These are phyloP conservation scores for Falciphora oryzae DNA, from an alignment of 2,329 filamentous ascomycete species.

Conservation along the genomic window DNA sequence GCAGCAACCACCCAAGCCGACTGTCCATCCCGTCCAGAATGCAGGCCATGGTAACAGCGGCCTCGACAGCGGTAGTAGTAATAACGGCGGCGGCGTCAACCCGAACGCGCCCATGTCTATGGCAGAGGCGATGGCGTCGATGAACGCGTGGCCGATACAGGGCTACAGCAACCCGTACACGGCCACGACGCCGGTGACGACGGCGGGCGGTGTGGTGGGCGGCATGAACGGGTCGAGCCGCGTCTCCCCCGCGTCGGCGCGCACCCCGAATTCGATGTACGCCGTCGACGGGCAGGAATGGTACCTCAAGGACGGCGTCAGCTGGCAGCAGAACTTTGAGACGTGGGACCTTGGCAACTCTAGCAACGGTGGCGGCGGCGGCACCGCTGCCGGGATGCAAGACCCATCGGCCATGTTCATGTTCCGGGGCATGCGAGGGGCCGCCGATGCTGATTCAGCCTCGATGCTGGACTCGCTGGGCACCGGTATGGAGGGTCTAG, in stretches of 20 bases:
- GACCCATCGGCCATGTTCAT: slow-evolving; percentile 20
- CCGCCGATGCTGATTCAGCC: neutral
- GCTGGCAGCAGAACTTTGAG: slow-evolving; percentile 54
- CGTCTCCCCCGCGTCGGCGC: slow-evolving; percentile 13
- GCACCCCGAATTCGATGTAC: slow-evolving; percentile 27
- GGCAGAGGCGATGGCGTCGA: slow-evolving; percentile 6
- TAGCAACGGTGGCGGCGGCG: slow-evolving; percentile 15
- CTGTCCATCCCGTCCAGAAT: neutral
- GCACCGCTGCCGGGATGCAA: slow-evolving; percentile 13
- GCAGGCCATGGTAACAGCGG: neutral
- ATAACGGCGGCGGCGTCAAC: neutral
- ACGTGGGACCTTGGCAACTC: slow-evolving; percentile 38
- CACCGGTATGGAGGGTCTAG: slow-evolving; percentile 21
- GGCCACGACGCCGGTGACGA: neutral
- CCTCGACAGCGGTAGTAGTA: neutral
- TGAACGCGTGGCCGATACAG: slow-evolving; percentile 14
- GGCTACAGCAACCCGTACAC: slow-evolving; percentile 7
- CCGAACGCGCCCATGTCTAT: slow-evolving; percentile 1
- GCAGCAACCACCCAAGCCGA: neutral
- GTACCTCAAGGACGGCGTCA: slow-evolving; percentile 52
- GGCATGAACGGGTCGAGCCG: neutral
- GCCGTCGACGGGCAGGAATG: slow-evolving; percentile 49
- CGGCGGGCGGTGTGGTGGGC: neutral
- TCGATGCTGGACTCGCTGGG: slow-evolving; percentile 21
- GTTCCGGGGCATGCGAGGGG: slow-evolving; percentile 19